Evolutionary conservation across 2,329 filamentous ascomycete species (phyloP).

Genomic region (Aureobasidium leucospermi): DNA sequence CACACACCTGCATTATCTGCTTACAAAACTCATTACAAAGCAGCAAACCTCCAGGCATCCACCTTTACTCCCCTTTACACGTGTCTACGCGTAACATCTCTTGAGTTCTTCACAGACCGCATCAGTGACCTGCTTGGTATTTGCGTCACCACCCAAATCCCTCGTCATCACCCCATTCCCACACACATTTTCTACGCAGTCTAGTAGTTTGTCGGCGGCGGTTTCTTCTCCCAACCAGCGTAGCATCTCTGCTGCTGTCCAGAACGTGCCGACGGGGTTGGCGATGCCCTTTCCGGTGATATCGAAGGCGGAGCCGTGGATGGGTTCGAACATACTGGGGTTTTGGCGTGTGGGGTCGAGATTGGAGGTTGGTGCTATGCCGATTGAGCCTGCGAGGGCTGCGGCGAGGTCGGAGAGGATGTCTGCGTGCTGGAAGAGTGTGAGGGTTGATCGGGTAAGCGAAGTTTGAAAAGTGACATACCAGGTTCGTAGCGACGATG

Average conservation of each 20-base stretch:
- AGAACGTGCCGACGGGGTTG: constrained; percentile 53
- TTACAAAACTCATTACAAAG: not conserved
- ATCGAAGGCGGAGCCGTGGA: constrained; percentile 53
- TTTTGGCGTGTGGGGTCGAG: constrained; percentile 56
- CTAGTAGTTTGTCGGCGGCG: constrained; percentile 44
- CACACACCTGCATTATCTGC: not conserved
- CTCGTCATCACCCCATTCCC: constrained; percentile 46
- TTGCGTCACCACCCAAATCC: constrained; percentile 45
- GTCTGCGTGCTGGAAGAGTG: constrained; percentile 42
- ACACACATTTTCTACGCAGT: constrained; percentile 47
- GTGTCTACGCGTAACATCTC: not conserved
- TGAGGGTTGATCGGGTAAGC: constrained; percentile 52
- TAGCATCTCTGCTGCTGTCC: constrained; percentile 53
- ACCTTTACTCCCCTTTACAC: constrained; percentile 15
- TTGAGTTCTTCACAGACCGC: constrained; percentile 35
- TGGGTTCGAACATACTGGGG: constrained; percentile 57
- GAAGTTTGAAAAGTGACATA: constrained; percentile 23
- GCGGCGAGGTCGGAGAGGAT: constrained; percentile 66
- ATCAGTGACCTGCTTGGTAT: constrained; percentile 36
- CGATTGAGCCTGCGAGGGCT: constrained; percentile 62
- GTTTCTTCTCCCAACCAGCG: constrained; percentile 50
- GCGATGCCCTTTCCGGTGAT: constrained; percentile 51
- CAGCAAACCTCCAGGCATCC: not conserved
- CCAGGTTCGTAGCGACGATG: constrained; percentile 33
- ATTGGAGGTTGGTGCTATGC: constrained; percentile 65